phyloP scores from a whole-genome alignment of 805 yeast species.

The Saturnispora sanitii region DNA sequence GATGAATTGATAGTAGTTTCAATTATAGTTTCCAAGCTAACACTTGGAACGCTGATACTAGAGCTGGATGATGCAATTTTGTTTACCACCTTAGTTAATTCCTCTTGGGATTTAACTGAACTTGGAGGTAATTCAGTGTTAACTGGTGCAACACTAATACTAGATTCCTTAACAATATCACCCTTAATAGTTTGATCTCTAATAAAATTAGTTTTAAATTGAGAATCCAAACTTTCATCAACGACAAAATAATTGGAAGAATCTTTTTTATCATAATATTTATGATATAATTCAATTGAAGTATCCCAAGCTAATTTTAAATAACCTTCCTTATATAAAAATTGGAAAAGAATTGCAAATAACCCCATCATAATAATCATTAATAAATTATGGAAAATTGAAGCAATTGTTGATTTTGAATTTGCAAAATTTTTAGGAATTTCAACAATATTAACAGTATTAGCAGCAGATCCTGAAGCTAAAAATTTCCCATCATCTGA shows the following conservation, averaged over 20 bases:
- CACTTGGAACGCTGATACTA: too few species aligned
- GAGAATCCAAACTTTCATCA: slow-evolving; percentile 18
- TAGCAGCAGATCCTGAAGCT: slow-evolving; percentile 72
- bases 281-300: slow-evolving; percentile 16
- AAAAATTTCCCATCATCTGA: slow-evolving; percentile 58
- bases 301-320: slow-evolving; percentile 17
- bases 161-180: slow-evolving; percentile 11
- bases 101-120: background rate
- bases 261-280: slow-evolving; percentile 21
- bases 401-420: slow-evolving; percentile 28
- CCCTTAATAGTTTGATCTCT: slow-evolving; percentile 5
- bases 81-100: background rate
- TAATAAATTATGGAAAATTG: slow-evolving; percentile 21
- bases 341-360: slow-evolving; percentile 22
- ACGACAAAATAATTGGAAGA: slow-evolving; percentile 28
- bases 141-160: background rate
- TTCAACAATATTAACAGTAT: slow-evolving; percentile 52
- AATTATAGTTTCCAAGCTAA: too few species aligned
- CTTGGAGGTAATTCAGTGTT: background rate
- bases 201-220: background rate
- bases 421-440: slow-evolving; percentile 43
- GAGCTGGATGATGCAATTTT: too few species aligned
- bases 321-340: slow-evolving; percentile 23
- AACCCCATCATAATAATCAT: slow-evolving; percentile 19
- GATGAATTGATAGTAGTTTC: too few species aligned